Percentiles rank a stretch among this genome's conserved stretches.
These are phyloP conservation scores for Mycena floridula DNA, from an alignment of 768 basidiomycete genomes.

Conservation along the genomic window DNA sequence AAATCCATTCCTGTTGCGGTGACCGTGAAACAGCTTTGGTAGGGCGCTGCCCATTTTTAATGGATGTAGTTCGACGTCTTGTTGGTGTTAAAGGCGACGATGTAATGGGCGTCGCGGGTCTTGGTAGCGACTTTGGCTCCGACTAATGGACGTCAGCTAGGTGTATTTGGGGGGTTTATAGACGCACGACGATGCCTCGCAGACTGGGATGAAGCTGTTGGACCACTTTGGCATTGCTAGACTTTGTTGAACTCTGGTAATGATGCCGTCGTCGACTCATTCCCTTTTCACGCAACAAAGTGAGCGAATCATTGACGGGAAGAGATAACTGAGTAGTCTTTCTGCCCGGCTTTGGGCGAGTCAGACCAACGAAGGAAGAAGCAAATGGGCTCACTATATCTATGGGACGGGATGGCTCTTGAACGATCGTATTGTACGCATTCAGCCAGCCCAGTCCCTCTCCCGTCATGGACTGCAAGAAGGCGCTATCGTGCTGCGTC, in stretches of 20 bases:
- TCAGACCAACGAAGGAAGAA: background rate
- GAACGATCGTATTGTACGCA: conserved; percentile 24
- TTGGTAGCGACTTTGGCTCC: no score
- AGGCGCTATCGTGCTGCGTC: conserved; percentile 22
- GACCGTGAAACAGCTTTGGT: background rate
- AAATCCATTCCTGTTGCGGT: conserved; percentile 39
- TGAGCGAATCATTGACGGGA: conserved; percentile 4
- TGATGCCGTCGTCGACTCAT: conserved; percentile 4
- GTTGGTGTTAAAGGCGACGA: background rate
- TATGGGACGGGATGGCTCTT: conserved; percentile 7
- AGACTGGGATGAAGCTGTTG: conserved; percentile 3
- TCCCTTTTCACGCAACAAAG: conserved; percentile 3
- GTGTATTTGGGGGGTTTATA: no score
- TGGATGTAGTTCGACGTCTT: background rate
- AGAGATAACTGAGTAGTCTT: background rate
- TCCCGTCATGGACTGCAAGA: conserved; percentile 28
- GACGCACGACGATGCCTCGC: conserved; percentile 5
- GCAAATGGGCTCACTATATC: conserved; percentile 7
- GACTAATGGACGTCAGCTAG: no score
- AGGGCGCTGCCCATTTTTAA: background rate
- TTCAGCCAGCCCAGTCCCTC: conserved; percentile 48
- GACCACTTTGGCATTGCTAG: conserved; percentile 9
- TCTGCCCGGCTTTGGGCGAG: background rate
- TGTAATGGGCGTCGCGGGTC: background rate
- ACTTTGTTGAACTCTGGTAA: conserved; percentile 11